Base-by-base conservation (phyloP, 169 alveolate genomes). In the Miamiensis avidus region DNA sequence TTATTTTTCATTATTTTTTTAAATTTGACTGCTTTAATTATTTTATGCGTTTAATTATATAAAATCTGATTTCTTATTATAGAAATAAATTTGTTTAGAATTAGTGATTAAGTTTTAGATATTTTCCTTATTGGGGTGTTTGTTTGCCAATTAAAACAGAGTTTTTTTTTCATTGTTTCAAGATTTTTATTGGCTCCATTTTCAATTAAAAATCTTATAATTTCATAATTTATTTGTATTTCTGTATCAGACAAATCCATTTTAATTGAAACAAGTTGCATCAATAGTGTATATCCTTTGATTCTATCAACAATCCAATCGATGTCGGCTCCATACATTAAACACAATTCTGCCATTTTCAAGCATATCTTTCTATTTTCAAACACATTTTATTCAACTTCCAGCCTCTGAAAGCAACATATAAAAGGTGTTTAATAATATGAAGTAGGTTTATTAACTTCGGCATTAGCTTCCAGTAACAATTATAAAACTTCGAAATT, bases 311-410 rank as follows among this genome's bases (percentile, higher is more conserved):
- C 87, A 75, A 34, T 33, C 87, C 89, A 74, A 81, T 90, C 84
- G 1, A 90, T 90, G 81, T 90, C 94, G 29, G 94, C 94, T 0
- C 91, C 90, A 87, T 86, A 86, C 25, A 76, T 78, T 49, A 90
- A 81, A 31, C 86, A 74, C 72, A 90, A 83, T 73, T 90, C 91
- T 30, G 89, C 87, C 85, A 90, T 75, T 85, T 86, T 86, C 78
- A 86, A 76, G 83, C 91, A 90, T 73, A 90, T 90, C 84, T 87
- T 90, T 82, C 88, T 78, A 90, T 90, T 90, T 82, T 90, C 94
- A 87, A 86, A 86, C 29, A 74, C 15, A 85, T 74, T 76, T n/a
- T 86, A 83, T 72, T 72, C 86, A 83, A 86, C 91, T 31, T 87
- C 94, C 74, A 90, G 77, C 81, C 94, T 74, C 69, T 87, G 77